Percentiles rank a stretch among this genome's conserved stretches.
Conservation (phyloP, 257 asterid genomes). For the Solanum rostratum region DNA sequence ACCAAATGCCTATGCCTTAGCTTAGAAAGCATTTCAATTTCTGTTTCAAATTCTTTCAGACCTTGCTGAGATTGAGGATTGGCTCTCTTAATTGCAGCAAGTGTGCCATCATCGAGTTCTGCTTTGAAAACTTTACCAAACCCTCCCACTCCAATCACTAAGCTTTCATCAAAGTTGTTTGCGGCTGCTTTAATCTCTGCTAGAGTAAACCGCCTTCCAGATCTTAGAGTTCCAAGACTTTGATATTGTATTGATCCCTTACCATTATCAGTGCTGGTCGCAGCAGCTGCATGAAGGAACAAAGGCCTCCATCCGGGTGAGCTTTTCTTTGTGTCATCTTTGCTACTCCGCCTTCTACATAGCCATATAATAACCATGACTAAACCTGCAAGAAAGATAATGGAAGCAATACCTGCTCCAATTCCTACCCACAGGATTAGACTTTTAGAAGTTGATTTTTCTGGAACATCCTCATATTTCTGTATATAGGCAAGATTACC, state of each 20-base stretch:
- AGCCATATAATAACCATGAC: constrained; percentile 20
- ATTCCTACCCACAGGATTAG: constrained; percentile 52
- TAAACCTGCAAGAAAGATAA: constrained; percentile 33
- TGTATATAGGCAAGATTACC: constrained; percentile 59
- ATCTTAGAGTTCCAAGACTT: constrained; percentile 24
- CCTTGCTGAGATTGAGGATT: constrained; percentile 93
- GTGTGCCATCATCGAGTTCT: constrained; percentile 46
- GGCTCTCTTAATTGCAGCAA: constrained; percentile 64
- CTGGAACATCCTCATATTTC: constrained; percentile 24
- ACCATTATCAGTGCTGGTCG: constrained; percentile 26
- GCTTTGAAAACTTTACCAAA: constrained; percentile 82
- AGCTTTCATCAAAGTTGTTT: constrained; percentile 51
- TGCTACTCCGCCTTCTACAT: constrained; percentile 27
- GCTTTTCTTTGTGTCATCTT: constrained; percentile 31
- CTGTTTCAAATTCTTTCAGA: constrained; percentile 68
- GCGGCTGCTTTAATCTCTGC: constrained; percentile 64
- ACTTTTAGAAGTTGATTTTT: constrained; percentile 22
- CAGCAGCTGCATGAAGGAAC: constrained; percentile 25
- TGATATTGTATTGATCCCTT: constrained; percentile 26
- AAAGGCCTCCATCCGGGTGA: constrained; percentile 61
- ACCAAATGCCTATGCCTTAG: constrained; percentile 78
- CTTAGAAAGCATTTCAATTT: constrained; percentile 69
- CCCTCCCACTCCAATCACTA: constrained; percentile 82
- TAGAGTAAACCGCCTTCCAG: constrained; percentile 66
- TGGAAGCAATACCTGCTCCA: constrained; percentile 50